Percentiles rank a stretch among this genome's conserved stretches.
phyloP scores from a whole-genome alignment of 345 rosid genomes.

The Iberis pinnata region DNA sequence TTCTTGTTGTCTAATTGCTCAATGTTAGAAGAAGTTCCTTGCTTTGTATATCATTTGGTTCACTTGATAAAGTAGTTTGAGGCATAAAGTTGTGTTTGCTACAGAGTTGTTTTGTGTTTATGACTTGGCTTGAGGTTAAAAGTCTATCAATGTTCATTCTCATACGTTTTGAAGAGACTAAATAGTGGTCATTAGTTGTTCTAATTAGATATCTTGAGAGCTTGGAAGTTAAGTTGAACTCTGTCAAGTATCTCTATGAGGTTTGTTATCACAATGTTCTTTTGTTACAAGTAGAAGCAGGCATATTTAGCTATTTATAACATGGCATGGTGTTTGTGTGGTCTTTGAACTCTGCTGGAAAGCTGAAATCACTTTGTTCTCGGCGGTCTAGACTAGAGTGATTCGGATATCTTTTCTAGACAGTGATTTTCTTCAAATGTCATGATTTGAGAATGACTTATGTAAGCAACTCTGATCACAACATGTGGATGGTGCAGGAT shows the following conservation, averaged over 20 bases:
- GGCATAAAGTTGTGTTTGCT: slow-evolving; percentile 1
- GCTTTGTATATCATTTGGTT: not conserved
- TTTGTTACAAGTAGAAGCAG: not conserved
- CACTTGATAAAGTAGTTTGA: slow-evolving; percentile 11
- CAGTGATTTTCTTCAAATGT: too few species aligned
- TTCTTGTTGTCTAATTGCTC: not conserved
- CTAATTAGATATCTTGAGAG: too few species aligned
- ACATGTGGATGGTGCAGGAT: slow-evolving; percentile 41
- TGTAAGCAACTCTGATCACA: too few species aligned
- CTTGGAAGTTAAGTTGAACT: not conserved
- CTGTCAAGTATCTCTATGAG: not conserved
- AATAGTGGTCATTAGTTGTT: not conserved
- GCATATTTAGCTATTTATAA: too few species aligned
- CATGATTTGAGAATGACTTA: too few species aligned
- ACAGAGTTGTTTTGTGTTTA: not conserved
- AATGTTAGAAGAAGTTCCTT: too few species aligned
- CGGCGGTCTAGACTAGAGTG: too few species aligned
- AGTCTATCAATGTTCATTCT: not conserved
- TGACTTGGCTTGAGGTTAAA: not conserved
- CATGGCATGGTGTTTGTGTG: too few species aligned
- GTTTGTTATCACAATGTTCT: not conserved
- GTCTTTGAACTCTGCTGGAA: too few species aligned
- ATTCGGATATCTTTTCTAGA: too few species aligned
- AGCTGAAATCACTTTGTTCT: too few species aligned
- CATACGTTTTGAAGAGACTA: not conserved